A percentile compares a stretch with the other conserved stretches of the same genome.
These are phyloP conservation scores for Acarospora socialis DNA, from an alignment of 2,329 filamentous ascomycete species.

Conservation along the genomic window DNA sequence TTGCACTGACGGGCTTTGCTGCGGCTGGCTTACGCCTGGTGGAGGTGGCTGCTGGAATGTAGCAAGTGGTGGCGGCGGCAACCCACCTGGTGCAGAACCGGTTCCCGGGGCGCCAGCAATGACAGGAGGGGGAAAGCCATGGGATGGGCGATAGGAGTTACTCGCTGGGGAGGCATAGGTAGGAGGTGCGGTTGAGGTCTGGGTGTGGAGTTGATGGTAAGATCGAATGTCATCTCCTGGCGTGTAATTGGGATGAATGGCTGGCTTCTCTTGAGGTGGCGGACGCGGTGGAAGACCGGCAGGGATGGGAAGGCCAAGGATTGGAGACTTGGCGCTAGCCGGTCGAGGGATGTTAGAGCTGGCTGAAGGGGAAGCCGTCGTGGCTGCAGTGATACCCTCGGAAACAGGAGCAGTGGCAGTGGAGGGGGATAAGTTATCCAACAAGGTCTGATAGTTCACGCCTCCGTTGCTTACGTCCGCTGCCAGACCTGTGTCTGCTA, in stretches of 20 bases:
- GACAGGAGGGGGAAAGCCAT: constrained; percentile 12
- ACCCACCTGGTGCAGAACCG: constrained; percentile 20
- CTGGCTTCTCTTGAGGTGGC: constrained; percentile 29
- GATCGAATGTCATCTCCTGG: constrained; percentile 25
- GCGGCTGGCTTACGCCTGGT: constrained; percentile 11
- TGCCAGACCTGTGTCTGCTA: constrained; percentile 1
- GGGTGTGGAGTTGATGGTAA: constrained; percentile 25
- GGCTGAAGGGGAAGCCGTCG: constrained; percentile 13
- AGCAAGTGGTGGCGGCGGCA: constrained; percentile 28
- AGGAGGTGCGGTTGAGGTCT: constrained; percentile 18
- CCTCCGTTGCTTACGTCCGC: constrained; percentile 21
- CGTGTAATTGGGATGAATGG: constrained; percentile 25
- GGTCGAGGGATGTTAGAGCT: constrained; percentile 5
- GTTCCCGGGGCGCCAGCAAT: constrained; percentile 24
- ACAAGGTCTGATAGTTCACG: constrained; percentile 34
- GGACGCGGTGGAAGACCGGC: constrained; percentile 31
- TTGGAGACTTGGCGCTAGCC: constrained; percentile 11
- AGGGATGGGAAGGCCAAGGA: constrained; percentile 21
- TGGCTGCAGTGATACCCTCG: constrained; percentile 16
- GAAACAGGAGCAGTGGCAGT: constrained; percentile 19
- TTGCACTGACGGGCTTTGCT: constrained; percentile 6
- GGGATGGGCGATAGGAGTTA: constrained; percentile 20
- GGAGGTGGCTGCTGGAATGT: constrained; percentile 24
- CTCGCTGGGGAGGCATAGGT: constrained; percentile 21
- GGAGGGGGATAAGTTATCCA: constrained; percentile 32